Evolutionary conservation across 2,329 filamentous ascomycete species (phyloP), one percentile per base, ranked within the genome.

Genomic region (Aureobasidium sp.): DNA sequence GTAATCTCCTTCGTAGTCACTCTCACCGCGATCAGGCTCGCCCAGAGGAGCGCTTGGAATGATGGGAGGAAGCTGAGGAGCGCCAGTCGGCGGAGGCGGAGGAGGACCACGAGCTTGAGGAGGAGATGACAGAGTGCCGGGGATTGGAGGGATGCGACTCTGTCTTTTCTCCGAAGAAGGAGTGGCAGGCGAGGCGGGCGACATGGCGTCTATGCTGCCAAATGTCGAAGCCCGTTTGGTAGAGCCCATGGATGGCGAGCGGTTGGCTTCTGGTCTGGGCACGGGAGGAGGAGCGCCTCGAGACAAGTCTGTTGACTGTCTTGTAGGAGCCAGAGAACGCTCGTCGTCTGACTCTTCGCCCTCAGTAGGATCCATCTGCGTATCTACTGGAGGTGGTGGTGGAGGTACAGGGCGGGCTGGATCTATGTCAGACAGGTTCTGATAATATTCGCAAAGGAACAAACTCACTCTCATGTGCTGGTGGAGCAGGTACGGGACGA

Each of bases 1-100:
- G 72, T 97, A 97, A 71, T 97, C 94, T 7, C 93, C 94, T 72
- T 99, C 94, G 70, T 97, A 97, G 71, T 97, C 93, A 0, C 91
- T 95, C 37, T 91, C 83, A 70, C 95, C 91, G 63, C 89, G 90
- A 63, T 88, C 87, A 29, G 85, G 87, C 15, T 87, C 87, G 44
- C 82, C 76, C 2, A 65, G 42, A 15, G 64, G 63, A n/a, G 61
- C 51, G 25, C 67, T 70, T 55, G 66, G 69, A 7, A 65, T 49
- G 15, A 65, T 47, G 6, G 56, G 59, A 17, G 62, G 49, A 49
- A 47, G 49, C 22, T 67, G 64, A 49, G 74, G 73, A 14, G 71
- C 71, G 29, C 70, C 68, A 27, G 70, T 70, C 12, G 78, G 77
- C 20, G 79, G 79, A n/a, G 73, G 74, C 8, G 78, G 79, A n/a